Base-by-base conservation (phyloP, 148 eudicot species). In the Talinum fruticosum region DNA sequence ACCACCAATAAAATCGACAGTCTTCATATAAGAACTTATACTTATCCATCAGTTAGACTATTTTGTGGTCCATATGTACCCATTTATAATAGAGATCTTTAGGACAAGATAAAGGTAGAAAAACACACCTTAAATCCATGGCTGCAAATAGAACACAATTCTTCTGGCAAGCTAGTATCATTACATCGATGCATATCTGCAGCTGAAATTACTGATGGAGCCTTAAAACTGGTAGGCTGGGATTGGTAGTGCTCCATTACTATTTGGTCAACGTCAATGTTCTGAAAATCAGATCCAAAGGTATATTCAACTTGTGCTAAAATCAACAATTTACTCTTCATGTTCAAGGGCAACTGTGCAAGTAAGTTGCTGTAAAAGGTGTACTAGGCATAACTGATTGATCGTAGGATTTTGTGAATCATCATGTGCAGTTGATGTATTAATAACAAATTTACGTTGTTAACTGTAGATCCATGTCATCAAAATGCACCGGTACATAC, bases 181-280 rank as follows among this genome's bases (percentile, higher is more conserved):
- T 79, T 87, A 26, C 71, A 72, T 76, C 82, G 81, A 41, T 76
- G 65, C 65, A 34, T 73, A 81, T 30, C 85, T 61, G 75, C 76
- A 82, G 80, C 76, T 41, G 97, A 94, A 79, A 92, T 85, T 72
- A 76, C 82, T 59, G 90, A 80, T 21, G 86, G 88, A 83, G 76
- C 44, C 76, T 79, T 86, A 37, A 92, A 84, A 80, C 79, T 41
- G 80, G 89, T 85, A 81, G 93, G 88, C 82, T 86, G 91, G 80
- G 90, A 83, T 80, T 93, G 99, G 81, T 82, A 90, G 85, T 93
- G 94, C 77, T 90, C 90, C 89, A 86, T 79, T 76, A 96, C 91
- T 79, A 96, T 93, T 82, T 93, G 90, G 86, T 96, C 99, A 83
- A 96, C 88, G 73, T 96, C 99, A 83, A 96, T 90, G 80, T 82